phyloP scores from a whole-genome alignment of 2,329 filamentous ascomycete species.

The Calonectria naviculata region DNA sequence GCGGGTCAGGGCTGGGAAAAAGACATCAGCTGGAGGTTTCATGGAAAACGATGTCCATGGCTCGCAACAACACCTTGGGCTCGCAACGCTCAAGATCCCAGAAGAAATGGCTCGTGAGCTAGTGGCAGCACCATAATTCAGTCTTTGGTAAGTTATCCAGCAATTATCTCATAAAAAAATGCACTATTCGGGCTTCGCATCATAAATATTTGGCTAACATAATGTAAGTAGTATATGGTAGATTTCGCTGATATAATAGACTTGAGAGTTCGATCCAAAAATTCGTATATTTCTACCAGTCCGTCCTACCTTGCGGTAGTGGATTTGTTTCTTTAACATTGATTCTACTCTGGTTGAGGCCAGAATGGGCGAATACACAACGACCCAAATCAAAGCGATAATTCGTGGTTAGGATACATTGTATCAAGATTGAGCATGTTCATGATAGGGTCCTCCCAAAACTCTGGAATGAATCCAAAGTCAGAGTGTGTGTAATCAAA shows the following conservation, averaged over 20 bases:
- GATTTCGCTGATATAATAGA: too few species aligned
- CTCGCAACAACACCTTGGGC: slow-evolving; percentile 33
- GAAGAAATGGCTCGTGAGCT: too few species aligned
- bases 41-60: slow-evolving; percentile 39
- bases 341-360: too few species aligned
- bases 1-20: slow-evolving; percentile 18
- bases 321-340: neutral
- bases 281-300: neutral
- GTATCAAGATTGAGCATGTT: slow-evolving; percentile 25
- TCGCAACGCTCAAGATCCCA: slow-evolving; percentile 25
- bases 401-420: neutral
- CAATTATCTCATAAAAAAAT: too few species aligned
- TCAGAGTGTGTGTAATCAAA: slow-evolving; percentile 2
- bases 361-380: too few species aligned
- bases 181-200: too few species aligned
- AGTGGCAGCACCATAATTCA: neutral
- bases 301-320: neutral
- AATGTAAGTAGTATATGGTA: too few species aligned
- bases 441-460: slow-evolving; percentile 31
- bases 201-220: too few species aligned
- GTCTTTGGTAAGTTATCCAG: too few species aligned
- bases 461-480: slow-evolving; percentile 17
- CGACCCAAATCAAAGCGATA: neutral
- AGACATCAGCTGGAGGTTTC: slow-evolving; percentile 30
- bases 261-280: neutral